These are phyloP conservation scores for Rhizopogon sp. DNA, from an alignment of 768 basidiomycete genomes.

Conservation along the genomic window DNA sequence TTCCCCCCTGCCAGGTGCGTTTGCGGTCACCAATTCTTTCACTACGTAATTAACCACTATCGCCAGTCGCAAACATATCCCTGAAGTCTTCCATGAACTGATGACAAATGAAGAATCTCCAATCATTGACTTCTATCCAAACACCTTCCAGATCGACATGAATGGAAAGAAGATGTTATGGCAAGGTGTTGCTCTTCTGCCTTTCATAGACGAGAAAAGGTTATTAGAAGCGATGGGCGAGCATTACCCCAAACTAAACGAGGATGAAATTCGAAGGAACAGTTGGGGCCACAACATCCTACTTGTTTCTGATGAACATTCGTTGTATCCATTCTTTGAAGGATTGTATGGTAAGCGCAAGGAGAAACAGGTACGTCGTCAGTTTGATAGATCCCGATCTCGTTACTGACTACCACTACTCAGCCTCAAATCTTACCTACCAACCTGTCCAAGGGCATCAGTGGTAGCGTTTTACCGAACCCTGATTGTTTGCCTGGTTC, in stretches of 20 bases:
- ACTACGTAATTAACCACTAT: not conserved
- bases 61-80: slow-evolving; percentile 82
- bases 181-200: slow-evolving; percentile 96
- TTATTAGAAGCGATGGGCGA: slow-evolving; percentile 79
- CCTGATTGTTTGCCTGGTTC: slow-evolving; percentile 89
- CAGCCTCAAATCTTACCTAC: slow-evolving; percentile 75
- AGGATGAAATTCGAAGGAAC: slow-evolving; percentile 83
- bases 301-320: slow-evolving; percentile 80
- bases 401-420: slow-evolving; percentile 6
- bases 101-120: slow-evolving; percentile 88
- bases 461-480: slow-evolving; percentile 76
- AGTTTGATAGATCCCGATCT: not conserved
- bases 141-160: slow-evolving; percentile 95
- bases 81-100: slow-evolving; percentile 74
- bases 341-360: slow-evolving; percentile 88
- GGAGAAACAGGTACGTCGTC: slow-evolving; percentile 55
- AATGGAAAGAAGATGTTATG: slow-evolving; percentile 99
- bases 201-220: slow-evolving; percentile 88
- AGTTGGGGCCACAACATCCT: slow-evolving; percentile 79
- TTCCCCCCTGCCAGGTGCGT: slow-evolving; percentile 88
- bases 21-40: not conserved
- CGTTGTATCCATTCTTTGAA: slow-evolving; percentile 84
- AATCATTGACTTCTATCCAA: slow-evolving; percentile 94
- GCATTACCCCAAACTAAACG: slow-evolving; percentile 59
- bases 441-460: slow-evolving; percentile 70